These are phyloP conservation scores for Pyrrhoderma noxium DNA, from an alignment of 1,284 basidiomycete species.

Conservation along the genomic window DNA sequence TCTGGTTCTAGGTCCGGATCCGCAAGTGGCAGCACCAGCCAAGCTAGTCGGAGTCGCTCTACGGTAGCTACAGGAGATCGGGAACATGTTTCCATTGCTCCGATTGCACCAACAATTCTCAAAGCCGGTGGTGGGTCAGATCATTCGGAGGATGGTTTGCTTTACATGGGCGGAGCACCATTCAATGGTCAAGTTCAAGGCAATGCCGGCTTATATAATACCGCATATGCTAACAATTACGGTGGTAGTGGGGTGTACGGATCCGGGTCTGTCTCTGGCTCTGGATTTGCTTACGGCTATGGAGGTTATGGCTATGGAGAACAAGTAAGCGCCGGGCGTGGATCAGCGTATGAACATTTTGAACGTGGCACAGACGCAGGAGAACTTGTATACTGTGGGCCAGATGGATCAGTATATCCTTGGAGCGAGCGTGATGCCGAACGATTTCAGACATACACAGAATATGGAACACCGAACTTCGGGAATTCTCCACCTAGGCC, in stretches of 20 bases:
- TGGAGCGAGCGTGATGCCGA: conserved; percentile 16
- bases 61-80: conserved; percentile 30
- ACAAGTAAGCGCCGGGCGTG: conserved; percentile 11
- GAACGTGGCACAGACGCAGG: conserved; percentile 12
- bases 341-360: conserved; percentile 8
- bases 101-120: conserved; percentile 88
- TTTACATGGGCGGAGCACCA: conserved; percentile 19
- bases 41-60: conserved; percentile 4
- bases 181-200: background rate
- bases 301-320: conserved; percentile 16
- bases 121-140: conserved; percentile 66
- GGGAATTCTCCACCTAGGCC: background rate
- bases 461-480: conserved; percentile 7
- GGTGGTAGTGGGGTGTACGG: conserved; percentile 4
- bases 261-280: conserved; percentile 7
- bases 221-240: background rate
- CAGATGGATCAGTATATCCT: conserved; percentile 14
- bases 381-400: conserved; percentile 13
- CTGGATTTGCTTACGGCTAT: conserved; percentile 12
- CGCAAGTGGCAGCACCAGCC: conserved; percentile 10
- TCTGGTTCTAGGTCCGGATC: conserved; percentile 16
- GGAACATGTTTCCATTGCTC: conserved; percentile 82
- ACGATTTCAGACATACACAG: conserved; percentile 14
- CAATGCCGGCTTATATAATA: background rate
- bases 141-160: conserved; percentile 28